Evolutionary conservation across 164 flowering plant species (phyloP), one percentile per base, ranked within the genome.

Genomic region (Aristolochia fimbriata): DNA sequence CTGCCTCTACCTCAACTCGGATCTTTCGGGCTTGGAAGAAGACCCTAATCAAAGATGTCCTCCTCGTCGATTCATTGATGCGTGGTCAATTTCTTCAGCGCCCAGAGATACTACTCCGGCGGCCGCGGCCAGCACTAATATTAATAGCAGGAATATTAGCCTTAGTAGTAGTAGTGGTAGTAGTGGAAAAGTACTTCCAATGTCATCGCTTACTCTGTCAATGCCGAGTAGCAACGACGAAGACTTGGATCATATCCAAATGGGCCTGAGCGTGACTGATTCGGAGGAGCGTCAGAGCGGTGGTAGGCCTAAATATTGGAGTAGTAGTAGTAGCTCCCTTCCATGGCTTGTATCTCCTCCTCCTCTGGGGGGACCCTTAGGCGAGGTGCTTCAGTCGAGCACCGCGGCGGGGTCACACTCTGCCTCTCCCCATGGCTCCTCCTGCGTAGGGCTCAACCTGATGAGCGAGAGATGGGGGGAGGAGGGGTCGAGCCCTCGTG

Each of bases 301-400:
- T n/a, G 17, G 72, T 72, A 33, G 45, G 70, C 7, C 68, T 23
- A 77, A 72, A 56, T 82, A n/a, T n/a, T n/a, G n/a, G n/a, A n/a
- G n/a, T n/a, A n/a, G n/a, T n/a, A n/a, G 83, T 84, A 71, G 76
- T 77, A 72, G 61, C 61, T 65, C 69, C 5, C 70, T 61, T 59
- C 71, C 85, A 10, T 79, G 85, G 81, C 63, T 75, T 52, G 51
- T 72, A 41, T 77, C 86, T 1, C 56, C 85, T 11, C 84, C 86
- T 1, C 56, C 85, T 11, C 84, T 83, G 0, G 96, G 96, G 31
- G 91, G 96, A 23, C 96, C 96, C 2, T 68, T 88, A 61, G 92
- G 86, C 8, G 96, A 88, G 70, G 92, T 81, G 2, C 58, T 88
- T 67, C 77, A 82, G 59, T 80, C 82, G 2, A 80, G 83, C 27